Evolutionary conservation across 345 rosid species (phyloP).

Genomic region (Eucalyptus sp.): DNA sequence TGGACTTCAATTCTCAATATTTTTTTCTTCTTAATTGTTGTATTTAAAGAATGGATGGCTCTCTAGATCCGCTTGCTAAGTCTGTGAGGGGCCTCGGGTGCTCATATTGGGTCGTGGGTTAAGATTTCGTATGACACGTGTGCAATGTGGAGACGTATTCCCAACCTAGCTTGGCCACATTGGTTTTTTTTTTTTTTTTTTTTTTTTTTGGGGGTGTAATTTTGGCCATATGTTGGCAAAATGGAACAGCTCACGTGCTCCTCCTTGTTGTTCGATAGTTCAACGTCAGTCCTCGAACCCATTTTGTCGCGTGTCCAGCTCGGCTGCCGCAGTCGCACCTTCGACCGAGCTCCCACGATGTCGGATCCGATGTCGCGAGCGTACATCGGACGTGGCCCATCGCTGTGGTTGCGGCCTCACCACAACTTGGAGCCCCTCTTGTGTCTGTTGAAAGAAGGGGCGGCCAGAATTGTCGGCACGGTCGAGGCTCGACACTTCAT

Average conservation of each 20-base stretch:
- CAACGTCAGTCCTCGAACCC: not conserved
- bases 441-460: not conserved
- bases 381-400: too few species aligned
- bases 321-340: not conserved
- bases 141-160: not conserved
- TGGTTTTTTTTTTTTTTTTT: not conserved
- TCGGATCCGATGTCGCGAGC: not conserved
- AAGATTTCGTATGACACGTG: too few species aligned
- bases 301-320: not conserved
- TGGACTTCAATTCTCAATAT: not conserved
- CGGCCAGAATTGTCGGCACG: fast-evolving
- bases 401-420: not conserved
- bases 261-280: not conserved
- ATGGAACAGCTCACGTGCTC: not conserved
- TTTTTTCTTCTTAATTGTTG: not conserved
- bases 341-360: not conserved
- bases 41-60: not conserved
- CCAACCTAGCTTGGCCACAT: not conserved
- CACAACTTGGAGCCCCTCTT: not conserved
- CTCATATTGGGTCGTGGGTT: not conserved
- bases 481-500: not conserved
- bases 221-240: not conserved
- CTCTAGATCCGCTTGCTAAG: fast-evolving
- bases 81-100: not conserved
- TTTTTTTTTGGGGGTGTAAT: too few species aligned